These are phyloP conservation scores for Capronia coronata DNA, from an alignment of 2,329 filamentous ascomycete species.

Conservation along the genomic window DNA sequence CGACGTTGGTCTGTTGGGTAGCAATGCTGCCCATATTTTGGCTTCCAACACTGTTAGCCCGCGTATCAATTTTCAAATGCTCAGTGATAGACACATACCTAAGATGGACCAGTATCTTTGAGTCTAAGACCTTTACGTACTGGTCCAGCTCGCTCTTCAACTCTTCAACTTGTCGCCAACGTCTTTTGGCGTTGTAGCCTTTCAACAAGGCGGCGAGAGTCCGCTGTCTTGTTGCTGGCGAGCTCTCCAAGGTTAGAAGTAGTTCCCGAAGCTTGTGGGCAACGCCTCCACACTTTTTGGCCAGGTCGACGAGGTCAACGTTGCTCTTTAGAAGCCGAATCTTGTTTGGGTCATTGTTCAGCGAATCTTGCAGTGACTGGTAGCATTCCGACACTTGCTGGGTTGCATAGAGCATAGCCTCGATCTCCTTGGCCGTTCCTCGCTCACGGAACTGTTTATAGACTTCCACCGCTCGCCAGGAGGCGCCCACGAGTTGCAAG, in stretches of 20 bases:
- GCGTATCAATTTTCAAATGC: too few relatives aligned
- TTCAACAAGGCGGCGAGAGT: not conserved
- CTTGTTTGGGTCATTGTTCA: not conserved
- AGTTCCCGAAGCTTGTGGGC: not conserved
- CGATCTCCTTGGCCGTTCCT: not conserved
- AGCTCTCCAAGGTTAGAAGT: not conserved
- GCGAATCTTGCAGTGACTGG: not conserved
- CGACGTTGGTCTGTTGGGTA: conserved; percentile 1
- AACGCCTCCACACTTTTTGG: not conserved
- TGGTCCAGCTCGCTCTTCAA: not conserved
- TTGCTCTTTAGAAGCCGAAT: not conserved
- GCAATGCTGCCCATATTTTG: conserved; percentile 3
- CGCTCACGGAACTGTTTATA: conserved; percentile 1
- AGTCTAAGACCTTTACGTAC: not conserved
- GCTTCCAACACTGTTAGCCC: not conserved
- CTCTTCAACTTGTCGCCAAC: not conserved
- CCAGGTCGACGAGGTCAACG: not conserved
- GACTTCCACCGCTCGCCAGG: not conserved
- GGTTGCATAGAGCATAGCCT: not conserved
- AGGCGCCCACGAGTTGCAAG: conserved; percentile 5
- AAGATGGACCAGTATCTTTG: conserved; percentile 1
- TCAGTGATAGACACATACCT: not conserved
- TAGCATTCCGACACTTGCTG: not conserved
- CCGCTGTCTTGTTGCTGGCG: not conserved
- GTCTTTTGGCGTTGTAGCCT: not conserved